Conservation (phyloP, 768 basidiomycete genomes). For the Leccinum longicurvipes region DNA sequence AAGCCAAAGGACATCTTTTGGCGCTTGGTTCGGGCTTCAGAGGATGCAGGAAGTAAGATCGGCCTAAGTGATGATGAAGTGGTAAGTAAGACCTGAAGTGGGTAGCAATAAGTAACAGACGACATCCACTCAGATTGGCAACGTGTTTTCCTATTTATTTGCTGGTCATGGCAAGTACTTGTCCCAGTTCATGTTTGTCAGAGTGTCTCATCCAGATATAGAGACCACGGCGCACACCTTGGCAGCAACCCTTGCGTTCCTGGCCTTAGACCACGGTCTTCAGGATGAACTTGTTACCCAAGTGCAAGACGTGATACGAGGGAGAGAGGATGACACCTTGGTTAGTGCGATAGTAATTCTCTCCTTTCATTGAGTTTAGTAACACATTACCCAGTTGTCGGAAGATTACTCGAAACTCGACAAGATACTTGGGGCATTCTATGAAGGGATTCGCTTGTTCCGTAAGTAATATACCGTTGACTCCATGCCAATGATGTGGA, state of each 20-base stretch:
- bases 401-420: conserved; percentile 29
- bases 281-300: conserved; percentile 34
- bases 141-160: conserved; percentile 49
- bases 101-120: background rate
- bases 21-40: conserved; percentile 19
- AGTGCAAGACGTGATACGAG: conserved; percentile 24
- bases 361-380: background rate
- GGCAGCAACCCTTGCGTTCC: conserved; percentile 31
- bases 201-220: conserved; percentile 5
- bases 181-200: background rate
- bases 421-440: conserved; percentile 28
- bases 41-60: conserved; percentile 16
- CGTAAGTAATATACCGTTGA: conserved; percentile 20
- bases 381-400: conserved; percentile 5
- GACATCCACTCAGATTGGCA: conserved; percentile 42
- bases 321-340: conserved; percentile 11
- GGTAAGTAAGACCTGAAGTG: conserved; percentile 2
- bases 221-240: conserved; percentile 35
- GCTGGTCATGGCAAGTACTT: conserved; percentile 51
- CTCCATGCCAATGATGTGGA: background rate
- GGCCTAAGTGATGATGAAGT: conserved; percentile 17
- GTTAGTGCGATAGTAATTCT: conserved; percentile 6
- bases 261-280: conserved; percentile 27
- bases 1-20: conserved; percentile 21
- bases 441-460: conserved; percentile 34